A percentile compares a stretch with the other conserved stretches of the same genome.
phyloP scores from a whole-genome alignment of 352 stramenopile genomes.

The Phytophthora tubulina region DNA sequence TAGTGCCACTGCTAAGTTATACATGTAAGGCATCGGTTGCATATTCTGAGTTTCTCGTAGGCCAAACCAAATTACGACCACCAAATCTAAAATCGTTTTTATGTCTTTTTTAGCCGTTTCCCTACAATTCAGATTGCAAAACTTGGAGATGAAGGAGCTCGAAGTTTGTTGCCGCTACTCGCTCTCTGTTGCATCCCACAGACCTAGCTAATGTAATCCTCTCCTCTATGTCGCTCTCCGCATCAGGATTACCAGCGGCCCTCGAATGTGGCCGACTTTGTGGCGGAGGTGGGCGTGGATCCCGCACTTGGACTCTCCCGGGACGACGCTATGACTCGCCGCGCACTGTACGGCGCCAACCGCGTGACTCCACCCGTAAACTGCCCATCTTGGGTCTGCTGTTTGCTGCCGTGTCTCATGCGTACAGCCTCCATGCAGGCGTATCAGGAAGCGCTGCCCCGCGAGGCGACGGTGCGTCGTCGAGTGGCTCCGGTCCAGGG shows the following conservation, averaged over 20 bases:
- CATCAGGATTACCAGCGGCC: constrained; percentile 53
- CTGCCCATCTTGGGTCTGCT: constrained; percentile 95
- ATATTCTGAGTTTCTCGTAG: too few species aligned
- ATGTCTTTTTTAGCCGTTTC: not conserved
- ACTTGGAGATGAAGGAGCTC: constrained; percentile 26
- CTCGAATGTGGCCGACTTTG: constrained; percentile 61
- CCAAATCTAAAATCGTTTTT: constrained; percentile 1
- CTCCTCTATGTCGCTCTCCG: not conserved
- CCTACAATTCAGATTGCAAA: constrained; percentile 26
- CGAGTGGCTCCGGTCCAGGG: constrained; percentile 24
- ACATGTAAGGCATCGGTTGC: too few species aligned
- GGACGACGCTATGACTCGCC: constrained; percentile 78
- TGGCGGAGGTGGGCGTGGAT: constrained; percentile 71
- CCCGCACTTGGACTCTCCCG: constrained; percentile 66
- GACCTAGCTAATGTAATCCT: not conserved
- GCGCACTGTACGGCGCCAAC: constrained; percentile 87
- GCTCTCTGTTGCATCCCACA: not conserved
- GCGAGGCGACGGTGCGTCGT: constrained; percentile 91
- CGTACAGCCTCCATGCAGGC: constrained; percentile 92
- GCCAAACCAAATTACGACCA: not conserved
- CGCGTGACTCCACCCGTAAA: constrained; percentile 91
- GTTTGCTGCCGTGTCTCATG: constrained; percentile 94
- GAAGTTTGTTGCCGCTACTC: constrained; percentile 9
- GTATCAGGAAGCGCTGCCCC: constrained; percentile 86
- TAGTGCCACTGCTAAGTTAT: too few species aligned